Evolutionary conservation across 768 basidiomycete genomes (phyloP), one percentile per base, ranked within the genome.

Genomic region (Boletellus sp.): DNA sequence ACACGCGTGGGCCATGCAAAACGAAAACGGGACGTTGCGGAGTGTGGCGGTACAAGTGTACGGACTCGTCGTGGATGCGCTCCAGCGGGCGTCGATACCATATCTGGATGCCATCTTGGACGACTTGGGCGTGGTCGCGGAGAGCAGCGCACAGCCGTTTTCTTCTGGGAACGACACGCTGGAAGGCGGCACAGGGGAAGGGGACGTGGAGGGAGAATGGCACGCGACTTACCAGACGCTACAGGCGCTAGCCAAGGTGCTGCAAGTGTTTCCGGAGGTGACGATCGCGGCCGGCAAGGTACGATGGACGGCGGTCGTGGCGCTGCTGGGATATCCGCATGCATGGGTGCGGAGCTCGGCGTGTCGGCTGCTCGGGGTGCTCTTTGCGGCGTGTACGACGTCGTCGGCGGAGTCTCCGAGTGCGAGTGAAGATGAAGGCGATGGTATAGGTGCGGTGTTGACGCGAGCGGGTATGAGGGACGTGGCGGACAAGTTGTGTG

Each of bases 301-400:
- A 1, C 64, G 75, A 1, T 95, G 94, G 93, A 57, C 69, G 10
- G 61, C 73, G 1, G 74, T 96, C 36, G 72, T 80, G 20, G 58
- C 72, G 0, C 84, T 88, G 58, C 78, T 97, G 3, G 74, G 87
- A 3, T 97, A 86, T 70, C 94, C 94, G 5, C 96, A 99, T 66
- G 81, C 90, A 4, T 97, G 94, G 95, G 93, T 96, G 0, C 85
- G 94, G 36, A 83, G 81, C 6, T 87, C 85, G 1, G 77, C 93
- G 2, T 85, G 85, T 51, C 78, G 90, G 48, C 74, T 93, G 12
- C 65, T 96, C 3, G 91, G 91, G 16, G 59, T 76, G 19, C 70
- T 93, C 5, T 93, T 88, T 64, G 67, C 77, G 6, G 74, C 78
- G 3, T 78, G 12, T 78, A 79, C 28, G 67, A 74, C 42, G 10